These are phyloP conservation scores for Fusarium avenaceum DNA, from an alignment of 2,329 filamentous ascomycete species.

Conservation along the genomic window DNA sequence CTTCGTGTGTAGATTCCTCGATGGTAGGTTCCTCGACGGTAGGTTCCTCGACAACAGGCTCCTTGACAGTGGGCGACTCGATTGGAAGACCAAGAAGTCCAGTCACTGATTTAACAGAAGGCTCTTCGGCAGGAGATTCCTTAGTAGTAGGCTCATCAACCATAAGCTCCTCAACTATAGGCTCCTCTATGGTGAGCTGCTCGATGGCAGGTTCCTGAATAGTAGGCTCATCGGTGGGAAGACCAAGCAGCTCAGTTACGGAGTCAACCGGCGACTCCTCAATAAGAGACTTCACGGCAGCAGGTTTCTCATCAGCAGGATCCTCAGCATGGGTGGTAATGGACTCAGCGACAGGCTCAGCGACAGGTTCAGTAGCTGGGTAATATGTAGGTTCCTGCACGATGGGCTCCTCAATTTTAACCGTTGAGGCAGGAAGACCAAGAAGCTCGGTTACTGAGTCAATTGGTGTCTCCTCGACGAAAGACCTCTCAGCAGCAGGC, in stretches of 20 bases:
- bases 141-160: not conserved
- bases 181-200: not conserved
- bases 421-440: too few species aligned
- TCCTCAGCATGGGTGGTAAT: not conserved
- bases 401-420: not conserved
- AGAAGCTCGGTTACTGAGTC: too few species aligned
- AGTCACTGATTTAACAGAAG: not conserved
- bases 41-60: not conserved
- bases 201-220: not conserved
- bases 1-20: constrained; percentile 1
- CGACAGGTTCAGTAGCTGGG: not conserved
- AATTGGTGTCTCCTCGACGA: not conserved
- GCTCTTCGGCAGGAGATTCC: not conserved
- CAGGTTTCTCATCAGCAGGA: not conserved
- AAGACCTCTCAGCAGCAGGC: not conserved
- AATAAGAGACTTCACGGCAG: not conserved
- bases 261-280: not conserved
- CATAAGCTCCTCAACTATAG: not conserved
- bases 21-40: not conserved
- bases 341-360: not conserved
- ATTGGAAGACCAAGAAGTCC: constrained; percentile 1
- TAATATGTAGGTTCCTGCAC: too few species aligned
- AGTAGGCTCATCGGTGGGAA: not conserved
- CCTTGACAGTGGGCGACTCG: too few species aligned
- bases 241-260: not conserved